Base-by-base conservation (phyloP, 768 basidiomycete genomes). In the Tremella fuciformis region DNA sequence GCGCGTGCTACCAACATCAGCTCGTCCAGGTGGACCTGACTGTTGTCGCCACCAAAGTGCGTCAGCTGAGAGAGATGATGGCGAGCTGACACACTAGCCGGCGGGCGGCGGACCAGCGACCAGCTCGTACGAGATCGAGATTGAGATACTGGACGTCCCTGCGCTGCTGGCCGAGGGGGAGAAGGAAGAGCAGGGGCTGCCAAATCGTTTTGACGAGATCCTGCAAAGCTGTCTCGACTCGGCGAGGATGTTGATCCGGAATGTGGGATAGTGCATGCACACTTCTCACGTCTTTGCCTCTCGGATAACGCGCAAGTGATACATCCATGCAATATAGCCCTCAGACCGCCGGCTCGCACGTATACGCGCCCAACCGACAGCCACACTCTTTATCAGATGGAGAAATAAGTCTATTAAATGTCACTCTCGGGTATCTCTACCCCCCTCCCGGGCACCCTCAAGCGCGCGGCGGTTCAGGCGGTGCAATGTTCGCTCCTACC, bases 151-250 rank as follows among this genome's bases (percentile, higher is more conserved):
- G 1, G 83, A 90, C 29, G 81, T 91, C 16, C 81, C 83, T 3
- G 79, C 88, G 41, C 77, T 99, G 15, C 76, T 93, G 16, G 80
- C 84, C 7, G 84, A 87, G 13, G 91, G 88, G 0, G 78, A 81
- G 44, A 86, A 85, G 72, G 84, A 88, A 16, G 49, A 82, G 79
- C 60, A 81, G 76, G 59, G 76, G 82, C 25, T 86, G 87, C 74
- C 79, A 79, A 67, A 90, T 62, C 85, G 85, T 6, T 98, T 92
- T 73, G 90, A 97, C 73, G 89, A 96, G 72, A 84, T 96, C 58
- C 85, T 99, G 44, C 85, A 89, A 48, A 89, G 88, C 13, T 89
- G 96, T 64, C 85, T 99, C 50, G 96, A 97, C 70, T 93, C 96
- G 64, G 85, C 89, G 2, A 82, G 96, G 61, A 91, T 96, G 78